phyloP scores from a whole-genome alignment of 306 rosid species.

The Glycine soja region DNA sequence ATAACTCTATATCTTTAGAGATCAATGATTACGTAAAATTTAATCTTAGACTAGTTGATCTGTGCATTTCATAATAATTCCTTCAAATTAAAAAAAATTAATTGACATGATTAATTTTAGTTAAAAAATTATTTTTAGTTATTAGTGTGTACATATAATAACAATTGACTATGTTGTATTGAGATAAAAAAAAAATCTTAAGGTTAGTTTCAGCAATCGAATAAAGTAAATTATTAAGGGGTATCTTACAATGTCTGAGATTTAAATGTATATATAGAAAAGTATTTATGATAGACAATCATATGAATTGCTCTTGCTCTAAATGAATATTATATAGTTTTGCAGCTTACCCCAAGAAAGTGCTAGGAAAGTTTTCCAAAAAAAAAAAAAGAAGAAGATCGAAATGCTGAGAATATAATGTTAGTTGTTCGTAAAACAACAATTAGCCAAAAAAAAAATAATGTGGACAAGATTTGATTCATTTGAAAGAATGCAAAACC shows the following conservation, averaged over 20 bases:
- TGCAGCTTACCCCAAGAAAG: background rate
- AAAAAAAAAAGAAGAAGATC: background rate
- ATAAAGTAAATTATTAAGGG: background rate
- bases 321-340: background rate
- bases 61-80: too few relatives aligned
- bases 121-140: too few relatives aligned
- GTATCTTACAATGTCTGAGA: background rate
- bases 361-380: background rate
- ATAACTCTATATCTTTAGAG: too few relatives aligned
- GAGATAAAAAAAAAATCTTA: too few relatives aligned
- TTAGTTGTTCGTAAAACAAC: slow-evolving; percentile 35
- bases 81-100: too few relatives aligned
- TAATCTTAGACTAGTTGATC: too few relatives aligned
- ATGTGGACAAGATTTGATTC: slow-evolving; percentile 41
- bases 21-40: too few relatives aligned
- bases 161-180: too few relatives aligned
- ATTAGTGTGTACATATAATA: too few relatives aligned
- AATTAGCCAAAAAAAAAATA: background rate
- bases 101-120: too few relatives aligned
- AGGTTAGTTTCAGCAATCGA: background rate
- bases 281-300: background rate
- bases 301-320: background rate
- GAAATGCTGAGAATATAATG: slow-evolving; percentile 18
- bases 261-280: background rate
- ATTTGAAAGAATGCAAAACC: background rate